Conservation (phyloP, 192 early-diverging fungal species). For the Backusella mclennaniae region DNA sequence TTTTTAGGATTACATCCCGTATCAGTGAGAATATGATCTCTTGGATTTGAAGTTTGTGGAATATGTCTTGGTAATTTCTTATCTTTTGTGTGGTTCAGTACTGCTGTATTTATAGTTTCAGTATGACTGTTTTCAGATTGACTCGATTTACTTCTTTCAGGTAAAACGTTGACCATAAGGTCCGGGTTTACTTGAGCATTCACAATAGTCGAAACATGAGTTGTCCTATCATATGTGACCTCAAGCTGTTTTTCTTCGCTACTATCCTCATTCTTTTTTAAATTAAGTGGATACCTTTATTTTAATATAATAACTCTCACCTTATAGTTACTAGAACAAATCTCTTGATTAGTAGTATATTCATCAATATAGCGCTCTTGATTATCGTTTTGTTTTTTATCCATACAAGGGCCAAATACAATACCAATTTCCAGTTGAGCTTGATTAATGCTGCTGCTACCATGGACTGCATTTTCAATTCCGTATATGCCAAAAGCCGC, state of each 20-base stretch:
- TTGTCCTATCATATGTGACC: neutral
- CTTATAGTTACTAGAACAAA: neutral
- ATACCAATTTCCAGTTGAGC: neutral
- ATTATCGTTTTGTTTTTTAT: neutral
- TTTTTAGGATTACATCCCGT: neutral
- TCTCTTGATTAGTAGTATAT: neutral
- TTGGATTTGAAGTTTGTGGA: neutral
- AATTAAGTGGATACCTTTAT: neutral
- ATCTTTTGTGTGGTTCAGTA: neutral
- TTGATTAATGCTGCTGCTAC: neutral
- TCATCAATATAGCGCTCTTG: neutral
- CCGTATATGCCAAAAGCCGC: neutral
- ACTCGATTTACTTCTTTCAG: neutral
- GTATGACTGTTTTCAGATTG: neutral
- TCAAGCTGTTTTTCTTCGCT: neutral
- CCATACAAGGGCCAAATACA: neutral
- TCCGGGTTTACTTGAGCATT: neutral
- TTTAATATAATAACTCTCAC: neutral
- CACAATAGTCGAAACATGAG: neutral
- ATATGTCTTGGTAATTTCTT: neutral
- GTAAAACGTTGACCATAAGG: neutral
- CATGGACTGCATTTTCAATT: neutral
- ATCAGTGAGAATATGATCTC: neutral
- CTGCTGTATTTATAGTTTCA: neutral
- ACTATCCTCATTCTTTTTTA: neutral